A percentile compares a stretch with the other conserved stretches of the same genome.
These are phyloP conservation scores for Samsoniella hepiali DNA, from an alignment of 2,329 filamentous ascomycete species.

Conservation along the genomic window DNA sequence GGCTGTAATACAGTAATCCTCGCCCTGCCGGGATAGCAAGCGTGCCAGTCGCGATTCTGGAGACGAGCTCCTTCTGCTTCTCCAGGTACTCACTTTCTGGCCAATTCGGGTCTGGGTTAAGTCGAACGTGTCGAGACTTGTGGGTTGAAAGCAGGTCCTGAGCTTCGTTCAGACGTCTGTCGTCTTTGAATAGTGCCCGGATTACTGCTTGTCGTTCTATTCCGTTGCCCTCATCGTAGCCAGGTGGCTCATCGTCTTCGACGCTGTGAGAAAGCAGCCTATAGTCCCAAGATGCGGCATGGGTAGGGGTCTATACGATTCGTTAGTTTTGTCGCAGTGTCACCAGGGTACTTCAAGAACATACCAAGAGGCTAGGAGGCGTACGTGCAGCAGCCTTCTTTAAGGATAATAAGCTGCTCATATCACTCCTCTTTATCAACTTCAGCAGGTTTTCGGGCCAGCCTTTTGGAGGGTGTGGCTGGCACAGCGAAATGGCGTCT, in stretches of 20 bases:
- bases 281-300: conserved; percentile 69
- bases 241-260: conserved; percentile 56
- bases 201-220: conserved; percentile 81
- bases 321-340: neutral
- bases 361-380: conserved; percentile 42
- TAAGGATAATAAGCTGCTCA: conserved; percentile 62
- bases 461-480: conserved; percentile 72
- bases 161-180: conserved; percentile 84
- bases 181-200: conserved; percentile 83
- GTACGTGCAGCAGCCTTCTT: conserved; percentile 29
- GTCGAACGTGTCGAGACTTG: conserved; percentile 73
- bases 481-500: conserved; percentile 81
- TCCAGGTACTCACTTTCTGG: conserved; percentile 85
- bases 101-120: conserved; percentile 72
- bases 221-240: conserved; percentile 76
- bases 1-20: conserved; percentile 82
- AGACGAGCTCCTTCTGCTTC: conserved; percentile 85
- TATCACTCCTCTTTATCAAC: conserved; percentile 77
- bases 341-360: conserved; percentile 22
- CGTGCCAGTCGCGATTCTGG: conserved; percentile 80
- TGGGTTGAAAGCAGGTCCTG: conserved; percentile 80
- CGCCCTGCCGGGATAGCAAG: conserved; percentile 85
- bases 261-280: conserved; percentile 70
- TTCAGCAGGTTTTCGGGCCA: conserved; percentile 72
- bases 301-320: conserved; percentile 51